These are phyloP conservation scores for Cutaneotrichosporon arboriforme DNA, from an alignment of 1,284 basidiomycete genomes.

Conservation along the genomic window DNA sequence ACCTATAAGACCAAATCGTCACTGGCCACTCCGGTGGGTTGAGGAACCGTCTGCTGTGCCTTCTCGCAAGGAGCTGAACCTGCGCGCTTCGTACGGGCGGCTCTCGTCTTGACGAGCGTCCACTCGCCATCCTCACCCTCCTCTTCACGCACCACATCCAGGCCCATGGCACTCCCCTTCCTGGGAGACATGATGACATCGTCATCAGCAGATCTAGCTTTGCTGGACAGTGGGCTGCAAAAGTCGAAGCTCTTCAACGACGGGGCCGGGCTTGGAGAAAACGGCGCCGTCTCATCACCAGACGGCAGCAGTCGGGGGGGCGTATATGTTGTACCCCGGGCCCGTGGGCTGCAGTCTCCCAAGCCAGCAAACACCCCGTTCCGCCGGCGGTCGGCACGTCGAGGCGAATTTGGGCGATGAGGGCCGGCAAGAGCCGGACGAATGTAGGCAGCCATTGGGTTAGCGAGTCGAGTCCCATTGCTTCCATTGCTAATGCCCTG, in stretches of 20 bases:
- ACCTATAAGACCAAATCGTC: constrained; percentile 13
- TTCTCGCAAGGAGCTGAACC: constrained; percentile 14
- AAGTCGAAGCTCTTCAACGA: constrained; percentile 38
- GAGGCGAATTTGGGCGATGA: constrained; percentile 33
- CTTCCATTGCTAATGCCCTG: constrained; percentile 9
- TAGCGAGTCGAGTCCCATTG: constrained; percentile 1
- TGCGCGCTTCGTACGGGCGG: constrained; percentile 5
- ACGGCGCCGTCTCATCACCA: constrained; percentile 39
- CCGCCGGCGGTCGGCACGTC: constrained; percentile 31
- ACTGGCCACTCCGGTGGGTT: neutral
- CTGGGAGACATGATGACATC: constrained; percentile 10
- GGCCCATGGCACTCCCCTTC: neutral
- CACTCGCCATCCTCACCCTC: constrained; percentile 16
- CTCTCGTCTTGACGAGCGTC: constrained; percentile 2
- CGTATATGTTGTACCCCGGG: constrained; percentile 32
- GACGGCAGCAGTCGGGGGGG: constrained; percentile 39
- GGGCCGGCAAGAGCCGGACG: constrained; percentile 34
- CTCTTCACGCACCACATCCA: constrained; percentile 17
- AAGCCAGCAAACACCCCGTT: constrained; percentile 20
- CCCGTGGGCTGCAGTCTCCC: constrained; percentile 35
- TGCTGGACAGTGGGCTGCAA: constrained; percentile 35
- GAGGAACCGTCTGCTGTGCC: neutral
- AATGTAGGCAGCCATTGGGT: constrained; percentile 28
- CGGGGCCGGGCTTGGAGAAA: constrained; percentile 18
- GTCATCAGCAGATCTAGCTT: constrained; percentile 12